Conservation (phyloP, 1,284 basidiomycete genomes). For the Phellinidium pouzarii region DNA sequence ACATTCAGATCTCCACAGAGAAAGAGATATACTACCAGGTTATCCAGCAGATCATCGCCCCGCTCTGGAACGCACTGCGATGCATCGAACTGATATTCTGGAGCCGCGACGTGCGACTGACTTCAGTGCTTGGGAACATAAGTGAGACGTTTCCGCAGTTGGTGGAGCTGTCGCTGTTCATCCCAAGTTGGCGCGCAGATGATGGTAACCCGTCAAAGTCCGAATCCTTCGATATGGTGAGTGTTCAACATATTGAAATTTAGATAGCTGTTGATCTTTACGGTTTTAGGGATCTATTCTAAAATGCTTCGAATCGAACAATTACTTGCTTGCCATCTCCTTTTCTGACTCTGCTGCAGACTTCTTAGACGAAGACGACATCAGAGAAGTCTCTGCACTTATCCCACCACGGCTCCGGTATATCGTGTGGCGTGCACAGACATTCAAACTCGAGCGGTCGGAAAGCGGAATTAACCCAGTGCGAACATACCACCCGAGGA, state of each 20-base stretch:
- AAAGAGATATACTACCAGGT: constrained; percentile 6
- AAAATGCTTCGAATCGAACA: constrained; percentile 5
- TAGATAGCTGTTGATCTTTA: neutral
- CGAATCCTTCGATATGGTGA: constrained; percentile 4
- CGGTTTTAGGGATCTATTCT: neutral
- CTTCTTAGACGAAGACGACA: neutral
- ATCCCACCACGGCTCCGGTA: constrained; percentile 7
- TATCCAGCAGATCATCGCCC: neutral
- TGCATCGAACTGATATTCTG: constrained; percentile 15
- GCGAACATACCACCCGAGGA: constrained; percentile 5
- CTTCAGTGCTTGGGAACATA: constrained; percentile 1
- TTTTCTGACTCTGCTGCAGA: constrained; percentile 6
- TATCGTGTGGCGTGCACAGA: constrained; percentile 9
- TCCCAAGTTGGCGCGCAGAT: constrained; percentile 4
- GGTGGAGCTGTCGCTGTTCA: constrained; percentile 12
- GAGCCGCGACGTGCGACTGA: constrained; percentile 5
- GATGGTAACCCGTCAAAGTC: too few relatives aligned
- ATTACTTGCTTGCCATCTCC: constrained; percentile 7
- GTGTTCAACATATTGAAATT: neutral
- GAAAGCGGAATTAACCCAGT: neutral
- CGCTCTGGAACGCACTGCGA: constrained; percentile 3
- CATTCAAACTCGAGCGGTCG: constrained; percentile 8
- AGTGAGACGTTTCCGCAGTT: constrained; percentile 7
- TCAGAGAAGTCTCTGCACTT: neutral
- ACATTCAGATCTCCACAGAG: constrained; percentile 12